Evolutionary conservation across 352 stramenopile genomes (phyloP), one percentile per base, ranked within the genome.

Genomic region (Pythium phragmiticola): DNA sequence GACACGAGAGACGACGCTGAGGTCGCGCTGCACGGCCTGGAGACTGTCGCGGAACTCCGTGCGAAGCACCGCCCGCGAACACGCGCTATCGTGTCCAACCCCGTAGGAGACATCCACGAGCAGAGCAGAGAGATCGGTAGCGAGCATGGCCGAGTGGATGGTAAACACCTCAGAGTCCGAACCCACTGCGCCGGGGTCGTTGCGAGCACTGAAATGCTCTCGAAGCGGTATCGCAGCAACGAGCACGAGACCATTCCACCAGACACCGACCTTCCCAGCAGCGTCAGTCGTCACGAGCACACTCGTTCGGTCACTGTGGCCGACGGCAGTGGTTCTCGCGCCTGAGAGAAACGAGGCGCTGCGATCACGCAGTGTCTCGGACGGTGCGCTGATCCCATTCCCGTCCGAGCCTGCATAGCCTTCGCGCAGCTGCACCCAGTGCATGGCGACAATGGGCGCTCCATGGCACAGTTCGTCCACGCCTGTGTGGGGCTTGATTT

Each of bases 161-260:
- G 43, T 54, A 0, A 62, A 52, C 21, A 30, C 16, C 9, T 21
- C 12, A 16, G 1, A 17, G 1, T 2, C 16, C 16, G 17, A 21
- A 46, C 16, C 7, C 39, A 19, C 11, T 46, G 13, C 39, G 39
- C 4, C 53, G n/a, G 34, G 11, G 7, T 39, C 34, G 34, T 39
- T 39, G 34, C 34, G 11, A 1, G 9, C 28, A n/a, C 19, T 28
- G 28, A 33, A 37, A 0, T 57, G 60, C n/a, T 68, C 43, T 17
- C 34, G 34, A 30, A 90, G 47, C 34, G 84, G 68, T 28, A 89
- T 65, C 16, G 71, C 72, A 7, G 81, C 70, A 0, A 90, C 56
- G 16, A 80, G 65, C 48, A 87, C 77, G 19, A 70, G 74, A 1
- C 79, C 83, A 47, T 75, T 70, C 83, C 83, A 92, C 83, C 83